A percentile compares a stretch with the other conserved stretches of the same genome.
Conservation (phyloP, 805 yeast genomes). For the Hermanozyma aechmeae region DNA sequence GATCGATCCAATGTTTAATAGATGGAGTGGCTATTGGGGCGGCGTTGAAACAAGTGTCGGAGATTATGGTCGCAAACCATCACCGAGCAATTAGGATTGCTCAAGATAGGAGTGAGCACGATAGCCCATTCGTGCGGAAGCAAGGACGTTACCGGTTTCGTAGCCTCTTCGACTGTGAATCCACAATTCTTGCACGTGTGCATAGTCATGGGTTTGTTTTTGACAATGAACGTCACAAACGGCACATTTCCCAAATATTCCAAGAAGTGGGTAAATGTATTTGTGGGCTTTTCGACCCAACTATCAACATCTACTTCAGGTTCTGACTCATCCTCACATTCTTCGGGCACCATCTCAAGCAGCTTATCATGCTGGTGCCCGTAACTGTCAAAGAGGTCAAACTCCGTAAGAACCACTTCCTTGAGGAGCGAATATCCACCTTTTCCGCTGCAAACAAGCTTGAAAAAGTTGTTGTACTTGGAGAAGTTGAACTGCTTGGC, state of each 20-base stretch:
- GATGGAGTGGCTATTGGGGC: too few relatives aligned
- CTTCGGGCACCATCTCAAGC: not conserved
- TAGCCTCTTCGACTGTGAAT: constrained; percentile 6
- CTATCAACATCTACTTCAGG: constrained; percentile 7
- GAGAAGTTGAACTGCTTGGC: constrained; percentile 20
- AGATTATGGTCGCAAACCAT: constrained; percentile 8
- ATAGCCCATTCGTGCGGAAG: constrained; percentile 11
- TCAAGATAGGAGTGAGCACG: constrained; percentile 10
- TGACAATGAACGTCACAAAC: constrained; percentile 15
- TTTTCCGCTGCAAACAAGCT: constrained; percentile 23
- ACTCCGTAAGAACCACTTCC: constrained; percentile 19
- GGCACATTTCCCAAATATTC: constrained; percentile 13
- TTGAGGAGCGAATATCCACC: constrained; percentile 21
- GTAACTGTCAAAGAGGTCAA: constrained; percentile 17
- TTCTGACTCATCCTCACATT: constrained; percentile 2
- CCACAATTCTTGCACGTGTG: constrained; percentile 30
- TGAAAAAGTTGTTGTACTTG: constrained; percentile 16
- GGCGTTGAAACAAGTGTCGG: not conserved
- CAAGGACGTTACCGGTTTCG: constrained; percentile 5
- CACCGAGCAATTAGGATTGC: constrained; percentile 7
- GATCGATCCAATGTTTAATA: too few relatives aligned
- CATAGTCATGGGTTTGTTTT: constrained; percentile 12
- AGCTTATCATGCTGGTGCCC: constrained; percentile 8
- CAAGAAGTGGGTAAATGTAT: constrained; percentile 15
- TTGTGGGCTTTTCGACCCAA: constrained; percentile 13